Evolutionary conservation across 805 yeast genomes (phyloP).

Genomic region (Debaryomyces maramus): DNA sequence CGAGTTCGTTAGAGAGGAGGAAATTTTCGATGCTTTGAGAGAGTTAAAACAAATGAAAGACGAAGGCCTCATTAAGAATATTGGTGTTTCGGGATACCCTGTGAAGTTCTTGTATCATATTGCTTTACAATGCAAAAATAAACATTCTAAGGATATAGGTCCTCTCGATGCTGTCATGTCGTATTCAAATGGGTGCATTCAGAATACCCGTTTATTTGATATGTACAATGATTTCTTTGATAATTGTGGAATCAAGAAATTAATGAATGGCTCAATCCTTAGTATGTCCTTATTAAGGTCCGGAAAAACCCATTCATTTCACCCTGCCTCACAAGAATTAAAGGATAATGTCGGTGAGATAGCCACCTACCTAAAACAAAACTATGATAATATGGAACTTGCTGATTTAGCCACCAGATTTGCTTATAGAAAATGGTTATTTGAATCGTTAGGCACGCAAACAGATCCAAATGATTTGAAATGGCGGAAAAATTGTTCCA

Average conservation of each 20-base stretch:
- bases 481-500: constrained; percentile 42
- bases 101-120: constrained; percentile 62
- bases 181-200: constrained; percentile 80
- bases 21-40: constrained; percentile 60
- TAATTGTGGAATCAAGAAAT: constrained; percentile 54
- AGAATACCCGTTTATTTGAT: constrained; percentile 57
- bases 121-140: constrained; percentile 37
- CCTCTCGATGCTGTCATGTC: constrained; percentile 74
- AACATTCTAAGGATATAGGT: constrained; percentile 43
- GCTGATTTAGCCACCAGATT: constrained; percentile 82
- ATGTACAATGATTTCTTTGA: constrained; percentile 49
- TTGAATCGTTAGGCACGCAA: constrained; percentile 17
- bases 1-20: constrained; percentile 65
- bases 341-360: constrained; percentile 51
- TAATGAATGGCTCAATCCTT: constrained; percentile 83
- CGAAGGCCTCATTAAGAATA: constrained; percentile 59
- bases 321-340: constrained; percentile 70
- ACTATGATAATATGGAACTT: constrained; percentile 52
- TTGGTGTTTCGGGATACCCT: constrained; percentile 90
- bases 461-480: constrained; percentile 11
- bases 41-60: constrained; percentile 59
- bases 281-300: constrained; percentile 84
- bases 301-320: constrained; percentile 68
- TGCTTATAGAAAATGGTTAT: constrained; percentile 64
- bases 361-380: constrained; percentile 35